A percentile compares a stretch with the other conserved stretches of the same genome.
phyloP scores from a whole-genome alignment of 768 basidiomycete genomes.

The Cystofilobasidium ferigula region DNA sequence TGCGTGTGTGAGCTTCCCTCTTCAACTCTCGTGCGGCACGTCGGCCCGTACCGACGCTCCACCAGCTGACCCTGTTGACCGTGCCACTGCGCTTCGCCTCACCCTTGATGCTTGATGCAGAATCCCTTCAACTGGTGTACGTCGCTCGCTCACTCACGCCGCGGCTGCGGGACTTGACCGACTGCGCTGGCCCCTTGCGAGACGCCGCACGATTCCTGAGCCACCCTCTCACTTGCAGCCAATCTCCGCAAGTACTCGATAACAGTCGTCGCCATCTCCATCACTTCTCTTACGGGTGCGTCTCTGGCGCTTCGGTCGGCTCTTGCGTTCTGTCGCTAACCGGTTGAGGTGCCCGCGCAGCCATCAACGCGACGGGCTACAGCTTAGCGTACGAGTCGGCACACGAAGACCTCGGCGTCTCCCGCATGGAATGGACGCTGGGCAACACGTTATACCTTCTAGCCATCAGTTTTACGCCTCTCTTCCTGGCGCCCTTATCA shows the following conservation, averaged over 20 bases:
- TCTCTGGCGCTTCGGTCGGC: not conserved
- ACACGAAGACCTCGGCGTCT: not conserved
- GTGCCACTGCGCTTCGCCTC: not conserved
- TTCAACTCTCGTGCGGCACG: not conserved
- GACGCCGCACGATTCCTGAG: not conserved
- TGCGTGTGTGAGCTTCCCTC: slow-evolving; percentile 19
- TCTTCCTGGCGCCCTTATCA: slow-evolving; percentile 32
- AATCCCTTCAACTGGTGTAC: slow-evolving; percentile 35
- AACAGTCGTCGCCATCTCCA: slow-evolving; percentile 27
- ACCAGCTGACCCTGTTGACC: not conserved
- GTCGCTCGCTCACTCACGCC: not conserved
- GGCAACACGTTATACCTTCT: slow-evolving; percentile 27
- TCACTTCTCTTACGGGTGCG: slow-evolving; percentile 29
- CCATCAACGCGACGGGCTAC: slow-evolving; percentile 21
- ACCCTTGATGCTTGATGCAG: slow-evolving; percentile 23
- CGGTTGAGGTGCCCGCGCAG: not conserved
- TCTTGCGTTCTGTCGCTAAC: not conserved
- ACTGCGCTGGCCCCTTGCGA: not conserved
- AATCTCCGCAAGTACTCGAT: slow-evolving; percentile 30
- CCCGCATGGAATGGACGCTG: slow-evolving; percentile 1
- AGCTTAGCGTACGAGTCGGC: slow-evolving; percentile 6
- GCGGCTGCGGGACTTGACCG: not conserved
- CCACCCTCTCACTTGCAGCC: not conserved
- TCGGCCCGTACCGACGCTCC: not conserved
- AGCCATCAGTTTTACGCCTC: slow-evolving; percentile 32